These are phyloP conservation scores for Aspergillus biplanus DNA, from an alignment of 495 filamentous ascomycete genomes.

Conservation along the genomic window DNA sequence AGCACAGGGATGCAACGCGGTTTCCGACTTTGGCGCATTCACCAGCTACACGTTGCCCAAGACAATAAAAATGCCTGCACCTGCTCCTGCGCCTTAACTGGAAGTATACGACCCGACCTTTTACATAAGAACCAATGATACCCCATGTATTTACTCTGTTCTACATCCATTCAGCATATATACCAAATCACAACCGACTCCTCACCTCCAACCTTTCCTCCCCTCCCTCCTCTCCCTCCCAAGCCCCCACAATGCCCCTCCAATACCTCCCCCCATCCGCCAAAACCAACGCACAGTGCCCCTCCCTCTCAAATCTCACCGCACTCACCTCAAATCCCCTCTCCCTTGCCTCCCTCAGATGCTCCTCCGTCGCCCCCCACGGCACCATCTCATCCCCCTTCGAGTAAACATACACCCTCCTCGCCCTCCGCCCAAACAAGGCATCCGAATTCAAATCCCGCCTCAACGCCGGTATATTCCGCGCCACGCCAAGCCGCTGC, in stretches of 20 bases:
- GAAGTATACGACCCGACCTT: too few species aligned
- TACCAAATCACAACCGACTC: background rate
- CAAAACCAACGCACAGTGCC: conserved; percentile 38
- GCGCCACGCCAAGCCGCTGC: conserved; percentile 26
- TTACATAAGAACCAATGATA: too few species aligned
- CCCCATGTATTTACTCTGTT: too few species aligned
- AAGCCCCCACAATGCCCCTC: conserved; percentile 27
- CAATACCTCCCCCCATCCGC: conserved; percentile 33
- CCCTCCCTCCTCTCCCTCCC: conserved; percentile 13
- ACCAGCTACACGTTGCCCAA: too few species aligned
- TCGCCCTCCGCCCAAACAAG: conserved; percentile 25
- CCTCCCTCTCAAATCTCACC: conserved; percentile 33
- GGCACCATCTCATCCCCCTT: conserved; percentile 39
- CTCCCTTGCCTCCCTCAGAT: conserved; percentile 33
- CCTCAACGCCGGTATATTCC: conserved; percentile 31
- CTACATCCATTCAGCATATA: too few species aligned
- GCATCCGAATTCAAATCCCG: conserved; percentile 30
- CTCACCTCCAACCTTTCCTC: background rate
- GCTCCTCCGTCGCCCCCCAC: conserved; percentile 38
- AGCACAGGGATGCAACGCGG: too few species aligned
- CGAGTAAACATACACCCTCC: conserved; percentile 41
- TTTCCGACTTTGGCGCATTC: too few species aligned
- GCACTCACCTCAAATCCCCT: conserved; percentile 33
- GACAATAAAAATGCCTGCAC: too few species aligned
- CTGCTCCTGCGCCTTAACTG: too few species aligned